Base-by-base conservation (phyloP, 345 rosid species). In the Eucalyptus sp. region DNA sequence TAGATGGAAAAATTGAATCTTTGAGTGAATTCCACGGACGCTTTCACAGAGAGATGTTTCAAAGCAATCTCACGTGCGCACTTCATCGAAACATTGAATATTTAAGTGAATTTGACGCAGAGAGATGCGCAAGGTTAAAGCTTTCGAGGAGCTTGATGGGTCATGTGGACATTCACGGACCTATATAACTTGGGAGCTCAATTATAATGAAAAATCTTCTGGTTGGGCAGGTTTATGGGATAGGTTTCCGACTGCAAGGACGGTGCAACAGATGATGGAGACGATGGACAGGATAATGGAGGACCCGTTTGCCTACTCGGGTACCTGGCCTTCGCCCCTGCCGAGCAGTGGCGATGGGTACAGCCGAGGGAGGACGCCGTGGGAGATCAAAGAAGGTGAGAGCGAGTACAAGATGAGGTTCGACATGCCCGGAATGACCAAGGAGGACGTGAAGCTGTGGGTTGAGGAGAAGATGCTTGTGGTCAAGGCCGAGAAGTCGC, bases 401-500 rank as follows among this genome's bases (percentile, higher is more conserved):
- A 86, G 7, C 2, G 96, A 93, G 79, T 95, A 93, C 89, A 94
- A 91, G 89, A 92, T 94, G 94, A 93, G 97, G n/a, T 95, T 95
- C 31, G 96, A 93, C 92, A 93, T 96, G 96, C 96, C 95, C 14
- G 96, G 98, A 50, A 94, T 96, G 95, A 95, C 93, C 12, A 95
- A 91, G 87, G 92, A 94, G 18, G 97, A 97, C 88, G 96, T 95
- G 5, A 96, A 90, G 89, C 91, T 95, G 20, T 94, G 93, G 95
- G 95, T 94, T 0, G 98, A 95, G 91, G 96, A 96, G 90, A 94
- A 92, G 62, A 93, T 91, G 92, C 87, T 93, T 13, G 93, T 94
- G 33, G 91, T 95, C 44, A 94, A 93, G 91, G 96, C 95, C 2
- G 94, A 94, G 91, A 94, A 95, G 50, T 87, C 44, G n/a, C 56